Evolutionary conservation across 176 grass and related monocot genomes (phyloP), one percentile per base, ranked within the genome.

Genomic region (Metroxylon sagu): DNA sequence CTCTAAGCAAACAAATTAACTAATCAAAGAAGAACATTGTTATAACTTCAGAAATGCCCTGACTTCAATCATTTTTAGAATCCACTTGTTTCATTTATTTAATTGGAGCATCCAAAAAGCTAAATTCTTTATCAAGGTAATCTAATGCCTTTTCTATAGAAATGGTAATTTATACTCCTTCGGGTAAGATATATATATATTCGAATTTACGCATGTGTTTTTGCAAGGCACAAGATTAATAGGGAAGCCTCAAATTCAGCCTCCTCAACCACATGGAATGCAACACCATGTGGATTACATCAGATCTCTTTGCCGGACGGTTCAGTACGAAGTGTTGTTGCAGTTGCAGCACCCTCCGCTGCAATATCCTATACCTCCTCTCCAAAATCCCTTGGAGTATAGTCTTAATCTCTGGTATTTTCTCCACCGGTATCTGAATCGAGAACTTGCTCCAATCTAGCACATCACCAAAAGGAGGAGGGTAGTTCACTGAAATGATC

Each of bases 221-320:
- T 6, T 39, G 35, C 8, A 2, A 39, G 8, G 7, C 7, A 10
- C 35, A 62, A 54, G 28, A 53, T 95, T 74, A 95, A 68, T 95
- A 95, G 0, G 51, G 59, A 17, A 96, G 70, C 76, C 81, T 79
- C 12, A 88, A 51, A 69, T 97, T 97, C 28, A 97, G 66, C 69
- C 92, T 70, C 52, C 87, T 87, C 29, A 97, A 68, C 92, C 92
- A 97, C 14, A 97, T 79, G 26, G 92, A 97, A 75, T 91, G 87
- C 54, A 97, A 26, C 64, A 89, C 74, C 92, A 97, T 97, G 31
- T 80, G 68, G 8, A 91, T 85, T 54, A 97, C 30, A 64, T 97
- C 92, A 48, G 77, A 97, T 67, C 80, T 77, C 54, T 52, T 66
- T 1, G 87, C 68, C 14, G 87, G 92, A 0, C 83, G 61, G 56